Conservation (phyloP, 257 asterid genomes). For the Solanum corneliomulleri region DNA sequence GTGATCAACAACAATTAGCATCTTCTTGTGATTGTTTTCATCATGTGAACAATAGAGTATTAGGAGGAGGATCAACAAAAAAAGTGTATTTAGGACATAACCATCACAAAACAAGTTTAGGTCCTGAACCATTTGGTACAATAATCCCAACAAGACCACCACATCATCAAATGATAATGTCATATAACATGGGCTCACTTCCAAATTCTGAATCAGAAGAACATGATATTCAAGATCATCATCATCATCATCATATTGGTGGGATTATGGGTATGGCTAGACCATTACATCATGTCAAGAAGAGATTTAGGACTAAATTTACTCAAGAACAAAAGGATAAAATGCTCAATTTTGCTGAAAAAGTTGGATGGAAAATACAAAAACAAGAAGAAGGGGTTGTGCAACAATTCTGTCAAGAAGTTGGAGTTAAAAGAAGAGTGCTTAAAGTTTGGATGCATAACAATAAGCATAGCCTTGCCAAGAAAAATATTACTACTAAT, state of each 20-base stretch:
- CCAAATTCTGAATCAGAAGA: constrained; percentile 51
- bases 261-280: constrained; percentile 2
- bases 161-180: constrained; percentile 52
- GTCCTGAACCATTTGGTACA: constrained; percentile 19
- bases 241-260: not conserved
- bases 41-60: constrained; percentile 11
- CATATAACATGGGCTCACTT: constrained; percentile 32
- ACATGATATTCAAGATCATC: constrained; percentile 7
- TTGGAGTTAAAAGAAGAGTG: constrained; percentile 72
- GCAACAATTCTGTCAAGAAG: constrained; percentile 72
- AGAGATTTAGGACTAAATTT: constrained; percentile 76
- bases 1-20: constrained; percentile 11
- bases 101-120: constrained; percentile 4
- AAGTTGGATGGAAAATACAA: constrained; percentile 85
- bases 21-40: constrained; percentile 16
- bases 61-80: constrained; percentile 14
- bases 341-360: constrained; percentile 72
- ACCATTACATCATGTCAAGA: constrained; percentile 39
- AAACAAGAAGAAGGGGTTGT: constrained; percentile 74
- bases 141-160: constrained; percentile 19
- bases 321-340: constrained; percentile 83
- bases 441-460: constrained; percentile 96
- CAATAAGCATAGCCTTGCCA: constrained; percentile 64
- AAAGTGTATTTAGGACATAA: constrained; percentile 34
- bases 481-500: constrained; percentile 15